phyloP scores from a whole-genome alignment of 1,284 basidiomycete genomes.

The Inonotus obliquus region DNA sequence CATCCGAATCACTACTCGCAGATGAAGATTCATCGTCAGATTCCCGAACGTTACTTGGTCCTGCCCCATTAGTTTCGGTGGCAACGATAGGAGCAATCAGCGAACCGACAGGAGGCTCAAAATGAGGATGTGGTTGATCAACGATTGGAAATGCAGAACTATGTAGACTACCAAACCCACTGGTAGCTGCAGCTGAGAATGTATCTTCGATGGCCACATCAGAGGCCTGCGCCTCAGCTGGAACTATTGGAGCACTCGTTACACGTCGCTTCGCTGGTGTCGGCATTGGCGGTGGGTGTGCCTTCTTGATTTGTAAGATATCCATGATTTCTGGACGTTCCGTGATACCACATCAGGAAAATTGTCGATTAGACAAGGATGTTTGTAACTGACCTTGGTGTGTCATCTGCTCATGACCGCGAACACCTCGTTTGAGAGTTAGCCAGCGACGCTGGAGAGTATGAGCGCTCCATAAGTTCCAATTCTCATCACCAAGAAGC shows the following conservation, averaged over 20 bases:
- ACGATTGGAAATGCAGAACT: background rate
- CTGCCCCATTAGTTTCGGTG: background rate
- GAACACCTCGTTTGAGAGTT: conserved; percentile 69
- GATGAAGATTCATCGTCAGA: background rate
- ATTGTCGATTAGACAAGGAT: conserved; percentile 7
- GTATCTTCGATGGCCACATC: conserved; percentile 6
- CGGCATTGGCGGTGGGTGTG: conserved; percentile 42
- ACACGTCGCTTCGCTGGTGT: conserved; percentile 39
- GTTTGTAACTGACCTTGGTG: conserved; percentile 50
- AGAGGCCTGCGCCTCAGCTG: conserved; percentile 1
- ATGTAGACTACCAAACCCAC: background rate
- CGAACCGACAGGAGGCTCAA: background rate
- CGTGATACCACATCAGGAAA: background rate
- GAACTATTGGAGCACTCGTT: conserved; percentile 48
- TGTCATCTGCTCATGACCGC: conserved; percentile 72
- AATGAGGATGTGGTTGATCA: background rate
- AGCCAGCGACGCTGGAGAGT: conserved; percentile 71
- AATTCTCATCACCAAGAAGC: conserved; percentile 59
- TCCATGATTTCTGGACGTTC: conserved; percentile 65
- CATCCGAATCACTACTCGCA: background rate
- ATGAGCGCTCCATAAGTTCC: conserved; percentile 82
- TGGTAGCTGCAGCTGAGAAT: background rate
- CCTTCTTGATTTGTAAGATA: conserved; percentile 67
- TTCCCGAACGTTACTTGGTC: background rate
- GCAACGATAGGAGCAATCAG: background rate